Conservation (phyloP, 2,329 filamentous ascomycete species). For the Colletotrichum sidae region DNA sequence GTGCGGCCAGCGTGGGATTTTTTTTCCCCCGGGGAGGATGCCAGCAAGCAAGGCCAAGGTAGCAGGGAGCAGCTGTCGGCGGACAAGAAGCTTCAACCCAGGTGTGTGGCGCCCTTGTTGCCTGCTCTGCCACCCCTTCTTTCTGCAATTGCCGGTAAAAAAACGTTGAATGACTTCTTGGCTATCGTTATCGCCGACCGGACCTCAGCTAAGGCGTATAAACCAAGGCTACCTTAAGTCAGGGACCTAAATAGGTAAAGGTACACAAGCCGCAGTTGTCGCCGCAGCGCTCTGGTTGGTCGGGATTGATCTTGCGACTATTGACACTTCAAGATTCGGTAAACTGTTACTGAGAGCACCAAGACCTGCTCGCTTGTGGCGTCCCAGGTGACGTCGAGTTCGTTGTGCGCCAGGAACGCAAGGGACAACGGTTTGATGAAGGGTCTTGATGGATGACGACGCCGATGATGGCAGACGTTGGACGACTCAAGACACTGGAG, state of each 20-base stretch:
- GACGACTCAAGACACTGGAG: too few relatives aligned
- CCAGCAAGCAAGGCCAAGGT: neutral
- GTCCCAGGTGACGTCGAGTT: slow-evolving; percentile 22
- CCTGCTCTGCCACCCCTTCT: too few relatives aligned
- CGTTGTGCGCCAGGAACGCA: slow-evolving; percentile 25
- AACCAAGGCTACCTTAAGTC: too few relatives aligned
- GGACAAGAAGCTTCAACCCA: slow-evolving; percentile 25
- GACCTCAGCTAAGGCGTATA: neutral
- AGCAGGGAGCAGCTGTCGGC: slow-evolving; percentile 29
- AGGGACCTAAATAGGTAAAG: too few relatives aligned
- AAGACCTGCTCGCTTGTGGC: neutral
- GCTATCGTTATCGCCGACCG: neutral
- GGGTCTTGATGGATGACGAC: too few relatives aligned
- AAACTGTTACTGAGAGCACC: neutral
- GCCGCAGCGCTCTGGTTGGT: slow-evolving; percentile 17
- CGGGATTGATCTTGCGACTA: neutral
- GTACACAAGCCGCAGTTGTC: neutral
- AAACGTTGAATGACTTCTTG: too few relatives aligned
- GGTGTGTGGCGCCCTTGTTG: neutral
- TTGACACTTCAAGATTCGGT: neutral
- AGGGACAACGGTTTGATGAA: slow-evolving; percentile 3
- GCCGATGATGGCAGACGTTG: too few relatives aligned
- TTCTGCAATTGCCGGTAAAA: too few relatives aligned
- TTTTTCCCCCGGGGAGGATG: neutral
- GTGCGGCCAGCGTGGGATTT: slow-evolving; percentile 9